Conservation (phyloP, 208 protist genomes). For the Leishmania amazonensis region DNA sequence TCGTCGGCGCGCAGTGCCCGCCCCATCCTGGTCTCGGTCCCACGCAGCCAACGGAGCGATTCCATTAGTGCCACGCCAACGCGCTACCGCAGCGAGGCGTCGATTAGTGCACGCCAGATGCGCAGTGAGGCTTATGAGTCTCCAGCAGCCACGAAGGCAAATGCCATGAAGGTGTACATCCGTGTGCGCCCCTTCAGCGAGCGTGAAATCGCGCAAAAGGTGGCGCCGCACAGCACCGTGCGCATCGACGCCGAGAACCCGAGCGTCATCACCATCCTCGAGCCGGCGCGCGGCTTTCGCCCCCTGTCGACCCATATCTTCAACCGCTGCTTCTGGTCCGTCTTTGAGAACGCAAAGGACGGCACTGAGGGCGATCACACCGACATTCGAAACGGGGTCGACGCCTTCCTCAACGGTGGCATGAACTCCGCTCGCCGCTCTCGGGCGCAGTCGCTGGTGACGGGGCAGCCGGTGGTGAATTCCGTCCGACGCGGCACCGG, state of each 20-base stretch:
- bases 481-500: conserved; percentile 23
- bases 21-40: neutral
- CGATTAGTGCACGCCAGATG: conserved; percentile 5
- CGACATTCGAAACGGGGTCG: conserved; percentile 37
- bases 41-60: conserved; percentile 24
- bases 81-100: conserved; percentile 11
- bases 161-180: conserved; percentile 87
- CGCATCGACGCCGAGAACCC: conserved; percentile 51
- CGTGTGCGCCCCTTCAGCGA: conserved; percentile 87
- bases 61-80: conserved; percentile 28
- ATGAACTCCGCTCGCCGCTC: conserved; percentile 48
- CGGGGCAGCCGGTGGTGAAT: neutral
- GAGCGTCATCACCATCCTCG: conserved; percentile 81
- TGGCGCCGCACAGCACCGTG: conserved; percentile 60
- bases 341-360: conserved; percentile 41
- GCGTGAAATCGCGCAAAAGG: conserved; percentile 60
- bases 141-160: conserved; percentile 16
- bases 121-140: neutral
- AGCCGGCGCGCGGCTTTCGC: conserved; percentile 60
- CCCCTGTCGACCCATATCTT: conserved; percentile 70
- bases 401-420: conserved; percentile 47
- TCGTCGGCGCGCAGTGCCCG: neutral
- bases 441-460: conserved; percentile 32
- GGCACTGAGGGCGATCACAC: conserved; percentile 3
- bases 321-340: conserved; percentile 85